Conservation (phyloP, 495 filamentous ascomycete genomes). For the Articulospora tetracladia region DNA sequence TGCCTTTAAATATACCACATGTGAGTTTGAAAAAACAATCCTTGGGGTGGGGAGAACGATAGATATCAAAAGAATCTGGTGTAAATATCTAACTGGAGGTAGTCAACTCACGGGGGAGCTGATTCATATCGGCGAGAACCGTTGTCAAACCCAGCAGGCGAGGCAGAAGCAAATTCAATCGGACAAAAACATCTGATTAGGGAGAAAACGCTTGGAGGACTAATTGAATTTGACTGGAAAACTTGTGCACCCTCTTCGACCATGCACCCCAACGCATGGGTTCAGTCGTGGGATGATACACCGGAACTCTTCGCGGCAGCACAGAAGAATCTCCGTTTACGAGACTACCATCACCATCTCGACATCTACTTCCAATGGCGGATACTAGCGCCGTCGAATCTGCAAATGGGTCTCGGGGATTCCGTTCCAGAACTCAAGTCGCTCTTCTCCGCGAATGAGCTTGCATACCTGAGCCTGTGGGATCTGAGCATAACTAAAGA, state of each 20-base stretch:
- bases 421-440: background rate
- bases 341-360: background rate
- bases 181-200: background rate
- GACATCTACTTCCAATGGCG: background rate
- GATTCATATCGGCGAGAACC: no score
- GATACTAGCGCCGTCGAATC: background rate
- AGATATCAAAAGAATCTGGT: no score
- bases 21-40: no score
- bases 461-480: background rate
- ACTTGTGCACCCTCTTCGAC: background rate
- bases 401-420: background rate
- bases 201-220: background rate
- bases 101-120: no score
- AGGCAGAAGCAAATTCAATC: background rate
- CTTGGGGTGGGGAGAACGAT: no score
- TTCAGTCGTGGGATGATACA: background rate
- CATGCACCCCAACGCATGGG: constrained; percentile 1
- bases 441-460: background rate
- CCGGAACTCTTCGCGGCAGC: background rate
- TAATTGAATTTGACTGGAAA: constrained; percentile 5
- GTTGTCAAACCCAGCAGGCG: no score
- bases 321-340: background rate
- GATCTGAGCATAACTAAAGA: background rate
- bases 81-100: no score
- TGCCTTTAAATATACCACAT: no score